Evolutionary conservation across 202 grass and related monocot genomes (phyloP).

Genomic region (Eragrostis tef): DNA sequence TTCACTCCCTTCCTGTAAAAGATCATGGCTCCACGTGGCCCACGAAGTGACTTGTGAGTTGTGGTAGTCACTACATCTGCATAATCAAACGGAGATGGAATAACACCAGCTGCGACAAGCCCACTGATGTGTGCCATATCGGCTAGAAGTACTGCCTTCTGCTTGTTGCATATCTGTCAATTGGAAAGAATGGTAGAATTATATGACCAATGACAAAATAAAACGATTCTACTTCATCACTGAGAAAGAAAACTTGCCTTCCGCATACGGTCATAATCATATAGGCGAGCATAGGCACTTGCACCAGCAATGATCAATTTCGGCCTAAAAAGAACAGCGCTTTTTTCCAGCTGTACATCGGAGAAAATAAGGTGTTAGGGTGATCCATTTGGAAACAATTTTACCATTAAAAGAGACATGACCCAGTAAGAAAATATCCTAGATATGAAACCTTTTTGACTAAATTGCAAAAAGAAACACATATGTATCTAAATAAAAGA

Average conservation of each 20-base stretch:
- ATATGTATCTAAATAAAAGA: conserved; percentile 15
- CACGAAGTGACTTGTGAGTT: conserved; percentile 94
- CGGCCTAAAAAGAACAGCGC: conserved; percentile 86
- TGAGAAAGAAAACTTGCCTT: conserved; percentile 63
- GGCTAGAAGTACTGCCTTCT: conserved; percentile 95
- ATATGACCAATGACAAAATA: conserved; percentile 29
- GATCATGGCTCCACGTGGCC: conserved; percentile 97
- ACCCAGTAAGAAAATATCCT: conserved; percentile 35
- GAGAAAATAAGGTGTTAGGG: conserved; percentile 16
- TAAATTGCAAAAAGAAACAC: conserved; percentile 8
- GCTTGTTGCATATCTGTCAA: conserved; percentile 94
- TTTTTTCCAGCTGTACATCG: conserved; percentile 84
- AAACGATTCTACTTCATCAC: conserved; percentile 8
- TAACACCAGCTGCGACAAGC: conserved; percentile 86
- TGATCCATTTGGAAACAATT: conserved; percentile 42
- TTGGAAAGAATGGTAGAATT: conserved; percentile 31
- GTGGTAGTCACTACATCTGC: conserved; percentile 98
- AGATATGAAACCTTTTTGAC: conserved; percentile 20
- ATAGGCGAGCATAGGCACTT: conserved; percentile 89
- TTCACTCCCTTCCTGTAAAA: conserved; percentile 96
- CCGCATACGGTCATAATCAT: conserved; percentile 84
- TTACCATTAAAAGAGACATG: conserved; percentile 34
- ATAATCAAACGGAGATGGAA: conserved; percentile 95
- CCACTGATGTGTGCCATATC: conserved; percentile 99
- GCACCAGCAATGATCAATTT: conserved; percentile 96